Base-by-base conservation (phyloP, 768 basidiomycete genomes). In the Boletus pseudo-olivaceus region DNA sequence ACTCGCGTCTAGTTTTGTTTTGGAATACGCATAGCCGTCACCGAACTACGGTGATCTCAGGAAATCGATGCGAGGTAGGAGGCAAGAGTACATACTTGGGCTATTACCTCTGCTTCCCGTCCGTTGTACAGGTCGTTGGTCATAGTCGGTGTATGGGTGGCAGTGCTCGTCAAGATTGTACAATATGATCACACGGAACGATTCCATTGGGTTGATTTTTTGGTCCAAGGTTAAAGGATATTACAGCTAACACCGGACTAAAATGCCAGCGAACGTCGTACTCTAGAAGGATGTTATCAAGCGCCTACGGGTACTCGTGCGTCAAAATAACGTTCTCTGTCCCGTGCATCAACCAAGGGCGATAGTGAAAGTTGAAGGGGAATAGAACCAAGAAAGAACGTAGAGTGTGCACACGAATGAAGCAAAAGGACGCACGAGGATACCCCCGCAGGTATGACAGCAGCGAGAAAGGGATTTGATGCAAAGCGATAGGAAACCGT, bases 41-140 rank as follows among this genome's bases (percentile, higher is more conserved):
- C 68, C 63, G 82, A 90, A 67, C 82, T 84, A 15, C 73, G 39
- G 11, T 14, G 14, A 62, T 51, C 76, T 82, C 40, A 78, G 77
- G 32, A 44, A 50, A 41, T 20, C 11, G 35, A 17, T 12, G 19
- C 17, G 38, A 20, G 12, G 14, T 7, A 17, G 17, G 10, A n/a
- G 46, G 14, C 15, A 0, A 39, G 27, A 9, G 41, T 0, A 51
- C 56, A 54, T 39, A 68, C 67, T 51, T 67, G 66, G 15, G 61
- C 66, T 33, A 67, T 67, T 11, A 67, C 66, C 49, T 67, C 65
- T 38, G 65, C 69, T 56, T 70, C 65, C 15, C 66, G 63, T 26
- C 65, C 65, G 44, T 67, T 59, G 61, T 67, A 67, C 47, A 57
- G 42, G 51, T 67, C 64, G 55, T 54, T 61, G 56, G 54, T 49